Evolutionary conservation across 495 filamentous ascomycete genomes (phyloP), one percentile per base, ranked within the genome.

Genomic region (Rhypophila decipiens): DNA sequence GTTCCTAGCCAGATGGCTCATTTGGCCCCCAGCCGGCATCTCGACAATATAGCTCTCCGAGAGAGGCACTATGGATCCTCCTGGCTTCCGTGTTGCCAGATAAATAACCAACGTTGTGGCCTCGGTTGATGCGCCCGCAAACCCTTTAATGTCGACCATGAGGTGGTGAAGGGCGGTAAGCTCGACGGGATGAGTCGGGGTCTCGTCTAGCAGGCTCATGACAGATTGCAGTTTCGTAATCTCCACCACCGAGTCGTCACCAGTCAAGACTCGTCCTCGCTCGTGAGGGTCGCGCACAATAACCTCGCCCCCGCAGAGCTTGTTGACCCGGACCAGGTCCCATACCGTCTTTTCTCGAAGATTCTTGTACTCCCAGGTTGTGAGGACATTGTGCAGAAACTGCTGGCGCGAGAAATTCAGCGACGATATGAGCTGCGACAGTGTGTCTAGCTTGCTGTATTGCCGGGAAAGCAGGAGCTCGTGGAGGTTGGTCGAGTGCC

Each of bases 401-500:
- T 96, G 93, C 49, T 90, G 80, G 37, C 94, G 69, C 10, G 88
- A 79, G 20, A 89, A 69, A 67, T 95, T 90, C 46, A 99, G 72
- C 21, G 84, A 79, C 36, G 83, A 77, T 19, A 96, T 80, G 49
- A 97, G 70, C 31, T 76, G 74, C 15, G 87, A 86, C 63, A 96
- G 80, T 44, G 86, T 83, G 51, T 94, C 88, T 29, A 97, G 75
- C 42, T 83, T 73, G 31, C 74, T 68, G 69, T 99, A 97, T 57
- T 88, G 80, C 38, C 87, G 76, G 34, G 78, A 78, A 11, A 99
- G 77, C 2, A 97, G 72, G n/a, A 96, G 70, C 64, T 95, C 90
- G 65, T 97, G 94, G 36, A 98, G 76, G 59, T 96, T 95, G 12
- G 88, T 95, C 15, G 90, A 93, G 65, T 99, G 90, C 93, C 93